Conservation (phyloP, 2,329 filamentous ascomycete genomes). For the Myriosclerotinia duriaeana region DNA sequence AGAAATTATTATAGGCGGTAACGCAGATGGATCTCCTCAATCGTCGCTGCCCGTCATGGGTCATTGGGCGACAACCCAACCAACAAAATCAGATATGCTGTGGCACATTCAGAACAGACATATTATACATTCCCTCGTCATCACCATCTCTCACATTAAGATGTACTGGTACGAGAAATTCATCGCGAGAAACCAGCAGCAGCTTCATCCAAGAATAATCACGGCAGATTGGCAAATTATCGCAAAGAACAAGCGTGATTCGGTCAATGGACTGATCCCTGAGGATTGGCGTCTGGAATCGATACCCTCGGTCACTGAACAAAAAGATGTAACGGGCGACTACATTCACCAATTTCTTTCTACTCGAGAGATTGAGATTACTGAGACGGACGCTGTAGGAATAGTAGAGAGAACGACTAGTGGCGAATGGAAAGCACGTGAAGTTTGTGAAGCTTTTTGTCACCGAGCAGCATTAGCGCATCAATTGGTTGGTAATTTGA, state of each 20-base stretch:
- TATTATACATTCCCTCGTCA: constrained; percentile 12
- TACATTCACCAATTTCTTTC: constrained; percentile 58
- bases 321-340: constrained; percentile 55
- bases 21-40: constrained; percentile 6
- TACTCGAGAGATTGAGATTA: constrained; percentile 57
- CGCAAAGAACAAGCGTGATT: constrained; percentile 54
- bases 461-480: constrained; percentile 55
- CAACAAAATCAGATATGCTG: neutral
- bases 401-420: constrained; percentile 55
- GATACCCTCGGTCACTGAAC: constrained; percentile 44
- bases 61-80: neutral
- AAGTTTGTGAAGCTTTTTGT: constrained; percentile 54
- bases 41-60: constrained; percentile 5
- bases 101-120: constrained; percentile 4
- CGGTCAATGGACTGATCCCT: constrained; percentile 55
- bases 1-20: constrained; percentile 2
- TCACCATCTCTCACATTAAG: neutral
- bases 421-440: constrained; percentile 56
- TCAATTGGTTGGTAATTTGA: constrained; percentile 54
- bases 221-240: constrained; percentile 48
- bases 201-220: neutral
- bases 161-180: constrained; percentile 4
- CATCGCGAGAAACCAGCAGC: neutral
- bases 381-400: constrained; percentile 57
- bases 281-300: constrained; percentile 53